Evolutionary conservation across 2,329 filamentous ascomycete genomes (phyloP).

Genomic region (Aspergillus ruber): DNA sequence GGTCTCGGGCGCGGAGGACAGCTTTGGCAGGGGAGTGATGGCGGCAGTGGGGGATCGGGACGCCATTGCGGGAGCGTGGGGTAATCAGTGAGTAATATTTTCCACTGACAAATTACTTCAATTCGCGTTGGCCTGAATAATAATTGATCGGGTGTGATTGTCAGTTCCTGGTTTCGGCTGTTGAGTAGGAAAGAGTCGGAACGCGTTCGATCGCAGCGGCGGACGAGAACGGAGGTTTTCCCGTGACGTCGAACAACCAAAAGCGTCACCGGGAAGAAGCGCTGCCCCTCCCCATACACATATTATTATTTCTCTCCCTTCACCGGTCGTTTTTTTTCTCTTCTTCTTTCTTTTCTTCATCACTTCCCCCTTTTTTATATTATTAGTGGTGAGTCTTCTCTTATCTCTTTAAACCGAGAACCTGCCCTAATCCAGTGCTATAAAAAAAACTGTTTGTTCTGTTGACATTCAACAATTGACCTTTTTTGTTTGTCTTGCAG

Average conservation of each 20-base stretch:
- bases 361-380: conserved; percentile 3
- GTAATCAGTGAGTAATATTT: conserved; percentile 4
- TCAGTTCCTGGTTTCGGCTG: conserved; percentile 13
- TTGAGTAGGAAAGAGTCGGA: conserved; percentile 32
- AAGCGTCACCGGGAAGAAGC: conserved; percentile 26
- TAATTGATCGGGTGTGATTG: neutral
- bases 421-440: too few species aligned
- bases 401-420: neutral
- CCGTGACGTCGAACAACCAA: conserved; percentile 31
- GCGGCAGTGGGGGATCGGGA: conserved; percentile 26
- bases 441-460: neutral
- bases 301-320: conserved; percentile 8
- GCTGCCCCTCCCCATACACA: conserved; percentile 19
- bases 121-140: neutral
- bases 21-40: conserved; percentile 39
- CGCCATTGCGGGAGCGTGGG: conserved; percentile 26
- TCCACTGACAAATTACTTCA: neutral
- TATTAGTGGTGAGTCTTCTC: conserved; percentile 7
- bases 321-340: conserved; percentile 17
- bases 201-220: conserved; percentile 5
- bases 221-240: conserved; percentile 10
- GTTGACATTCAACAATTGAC: conserved; percentile 15
- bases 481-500: conserved; percentile 4
- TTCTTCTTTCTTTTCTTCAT: conserved; percentile 4
- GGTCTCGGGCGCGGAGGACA: conserved; percentile 28